A percentile compares a stretch with the other conserved stretches of the same genome.
phyloP scores from a whole-genome alignment of 768 basidiomycete genomes.

The Suillus decipiens region DNA sequence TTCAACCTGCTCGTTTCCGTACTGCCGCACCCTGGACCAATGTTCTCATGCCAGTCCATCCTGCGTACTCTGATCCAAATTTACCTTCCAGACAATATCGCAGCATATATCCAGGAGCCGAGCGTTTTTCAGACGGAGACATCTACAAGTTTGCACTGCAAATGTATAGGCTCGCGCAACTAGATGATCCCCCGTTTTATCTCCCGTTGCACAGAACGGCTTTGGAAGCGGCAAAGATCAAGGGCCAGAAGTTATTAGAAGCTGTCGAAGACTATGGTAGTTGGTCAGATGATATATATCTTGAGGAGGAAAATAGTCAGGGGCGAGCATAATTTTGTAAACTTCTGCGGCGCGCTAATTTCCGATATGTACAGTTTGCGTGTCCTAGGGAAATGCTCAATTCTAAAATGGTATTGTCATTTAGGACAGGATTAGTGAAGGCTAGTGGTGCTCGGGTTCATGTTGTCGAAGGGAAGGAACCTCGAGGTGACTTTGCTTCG shows the following conservation, averaged over 20 bases:
- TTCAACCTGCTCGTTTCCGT: slow-evolving; percentile 28
- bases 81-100: slow-evolving; percentile 20
- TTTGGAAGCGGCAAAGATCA: slow-evolving; percentile 23
- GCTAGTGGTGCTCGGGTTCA: too few relatives aligned
- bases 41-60: slow-evolving; percentile 17
- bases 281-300: slow-evolving; percentile 32
- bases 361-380: background rate
- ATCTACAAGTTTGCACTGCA: slow-evolving; percentile 24
- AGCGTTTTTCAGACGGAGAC: slow-evolving; percentile 19
- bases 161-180: slow-evolving; percentile 20
- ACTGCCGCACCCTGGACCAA: slow-evolving; percentile 15
- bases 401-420: background rate
- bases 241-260: slow-evolving; percentile 23
- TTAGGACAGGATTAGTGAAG: too few relatives aligned
- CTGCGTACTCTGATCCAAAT: slow-evolving; percentile 20
- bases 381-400: background rate
- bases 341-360: background rate
- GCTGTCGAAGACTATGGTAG: slow-evolving; percentile 27
- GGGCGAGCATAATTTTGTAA: slow-evolving; percentile 1
- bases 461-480: too few relatives aligned
- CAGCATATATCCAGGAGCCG: slow-evolving; percentile 16
- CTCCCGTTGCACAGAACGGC: slow-evolving; percentile 27
- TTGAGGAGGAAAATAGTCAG: slow-evolving; percentile 7
- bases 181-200: slow-evolving; percentile 28
- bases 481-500: too few relatives aligned